Conservation (phyloP, 257 asterid species). For the Linderniella brevidens region DNA sequence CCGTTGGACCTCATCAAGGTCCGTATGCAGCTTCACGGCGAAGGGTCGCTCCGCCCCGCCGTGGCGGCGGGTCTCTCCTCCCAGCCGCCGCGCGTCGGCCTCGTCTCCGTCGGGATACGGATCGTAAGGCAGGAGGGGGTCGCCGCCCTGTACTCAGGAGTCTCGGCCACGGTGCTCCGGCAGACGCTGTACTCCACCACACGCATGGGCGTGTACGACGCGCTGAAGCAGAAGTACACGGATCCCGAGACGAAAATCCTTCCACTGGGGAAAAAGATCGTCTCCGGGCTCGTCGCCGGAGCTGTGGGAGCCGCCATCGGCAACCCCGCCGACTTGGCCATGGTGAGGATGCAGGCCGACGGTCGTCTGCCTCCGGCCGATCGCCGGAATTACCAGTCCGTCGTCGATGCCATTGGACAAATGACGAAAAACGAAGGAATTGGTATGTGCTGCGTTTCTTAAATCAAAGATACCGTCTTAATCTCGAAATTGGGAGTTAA, state of each 20-base stretch:
- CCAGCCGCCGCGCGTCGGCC: conserved; percentile 24
- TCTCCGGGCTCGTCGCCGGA: conserved; percentile 38
- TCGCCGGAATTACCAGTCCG: conserved; percentile 48
- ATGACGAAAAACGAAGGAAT: conserved; percentile 38
- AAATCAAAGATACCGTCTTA: too few relatives aligned
- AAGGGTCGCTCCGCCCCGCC: conserved; percentile 30
- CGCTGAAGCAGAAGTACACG: conserved; percentile 29
- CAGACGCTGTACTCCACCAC: conserved; percentile 54
- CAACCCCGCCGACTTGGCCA: conserved; percentile 63
- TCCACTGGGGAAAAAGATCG: too few relatives aligned
- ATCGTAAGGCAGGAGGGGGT: conserved; percentile 42
- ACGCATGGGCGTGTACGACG: conserved; percentile 51
- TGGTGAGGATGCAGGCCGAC: conserved; percentile 74
- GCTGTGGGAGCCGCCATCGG: conserved; percentile 63
- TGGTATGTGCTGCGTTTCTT: too few relatives aligned
- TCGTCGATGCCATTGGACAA: conserved; percentile 35
- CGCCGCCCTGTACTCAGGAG: conserved; percentile 42
- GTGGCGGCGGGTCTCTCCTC: conserved; percentile 14
- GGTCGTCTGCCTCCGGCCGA: conserved; percentile 39
- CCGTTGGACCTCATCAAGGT: conserved; percentile 43
- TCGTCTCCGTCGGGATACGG: conserved; percentile 23
- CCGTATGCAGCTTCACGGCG: conserved; percentile 57
- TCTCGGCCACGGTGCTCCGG: conserved; percentile 59
- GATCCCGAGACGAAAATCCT: too few relatives aligned
- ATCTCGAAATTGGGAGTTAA: too few relatives aligned